Conservation (phyloP, 345 rosid species). For the Pugionium dolabratum region DNA sequence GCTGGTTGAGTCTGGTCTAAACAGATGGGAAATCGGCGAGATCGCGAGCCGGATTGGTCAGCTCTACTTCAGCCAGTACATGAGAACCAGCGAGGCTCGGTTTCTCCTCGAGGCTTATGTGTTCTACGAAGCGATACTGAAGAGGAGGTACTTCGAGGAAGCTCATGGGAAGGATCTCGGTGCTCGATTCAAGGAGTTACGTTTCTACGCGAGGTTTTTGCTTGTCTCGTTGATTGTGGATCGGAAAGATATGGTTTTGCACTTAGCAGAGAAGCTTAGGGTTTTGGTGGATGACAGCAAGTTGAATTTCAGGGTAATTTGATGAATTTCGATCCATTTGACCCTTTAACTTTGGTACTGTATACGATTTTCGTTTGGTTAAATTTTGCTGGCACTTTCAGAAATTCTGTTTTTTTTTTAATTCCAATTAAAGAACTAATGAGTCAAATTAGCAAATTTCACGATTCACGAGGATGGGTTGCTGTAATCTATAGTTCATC, state of each 20-base stretch:
- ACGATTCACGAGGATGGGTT: background rate
- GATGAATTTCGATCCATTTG: background rate
- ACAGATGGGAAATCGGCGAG: constrained; percentile 99
- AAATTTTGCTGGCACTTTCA: background rate
- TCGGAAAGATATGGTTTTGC: constrained; percentile 60
- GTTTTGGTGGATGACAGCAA: constrained; percentile 70
- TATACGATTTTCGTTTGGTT: background rate
- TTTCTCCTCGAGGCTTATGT: constrained; percentile 86
- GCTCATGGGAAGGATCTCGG: constrained; percentile 59
- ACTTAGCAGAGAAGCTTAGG: constrained; percentile 51
- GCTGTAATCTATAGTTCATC: background rate
- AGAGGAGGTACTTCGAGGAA: constrained; percentile 75
- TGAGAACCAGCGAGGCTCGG: constrained; percentile 86
- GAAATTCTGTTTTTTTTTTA: background rate
- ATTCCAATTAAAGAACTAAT: background rate
- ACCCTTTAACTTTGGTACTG: background rate
- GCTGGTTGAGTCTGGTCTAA: constrained; percentile 75
- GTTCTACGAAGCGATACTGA: constrained; percentile 88
- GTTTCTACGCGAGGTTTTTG: constrained; percentile 87
- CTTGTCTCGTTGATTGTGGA: constrained; percentile 75
- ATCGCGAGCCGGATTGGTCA: constrained; percentile 99
- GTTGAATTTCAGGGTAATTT: constrained; percentile 67
- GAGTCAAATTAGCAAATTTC: background rate
- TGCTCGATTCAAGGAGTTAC: constrained; percentile 80
- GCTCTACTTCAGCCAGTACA: constrained; percentile 90